Conservation (phyloP, 768 basidiomycete species). For the Mycena capillaripes region DNA sequence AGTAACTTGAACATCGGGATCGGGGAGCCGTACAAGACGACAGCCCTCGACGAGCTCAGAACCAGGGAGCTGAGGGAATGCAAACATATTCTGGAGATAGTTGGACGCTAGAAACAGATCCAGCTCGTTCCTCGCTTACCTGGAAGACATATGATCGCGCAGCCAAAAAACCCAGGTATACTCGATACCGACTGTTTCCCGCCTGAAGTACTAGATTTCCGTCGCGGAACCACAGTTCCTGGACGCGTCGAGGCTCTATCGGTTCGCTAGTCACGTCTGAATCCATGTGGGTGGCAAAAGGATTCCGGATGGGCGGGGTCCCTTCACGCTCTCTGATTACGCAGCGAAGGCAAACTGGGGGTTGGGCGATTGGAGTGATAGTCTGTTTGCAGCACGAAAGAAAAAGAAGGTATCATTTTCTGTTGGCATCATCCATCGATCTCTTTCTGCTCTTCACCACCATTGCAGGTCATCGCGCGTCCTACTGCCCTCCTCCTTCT, state of each 20-base stretch:
- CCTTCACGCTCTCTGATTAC: too few species aligned
- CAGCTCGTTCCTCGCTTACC: neutral
- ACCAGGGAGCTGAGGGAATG: neutral
- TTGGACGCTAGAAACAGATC: too few species aligned
- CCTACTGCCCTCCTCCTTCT: too few species aligned
- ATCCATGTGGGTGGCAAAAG: too few species aligned
- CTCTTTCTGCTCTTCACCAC: too few species aligned
- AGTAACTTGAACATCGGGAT: neutral
- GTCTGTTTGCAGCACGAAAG: too few species aligned
- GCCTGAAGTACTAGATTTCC: neutral
- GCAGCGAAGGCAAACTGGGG: too few species aligned
- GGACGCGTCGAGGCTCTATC: neutral
- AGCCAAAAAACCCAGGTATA: neutral
- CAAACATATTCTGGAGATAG: neutral
- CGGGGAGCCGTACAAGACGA: neutral
- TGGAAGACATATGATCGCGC: neutral
- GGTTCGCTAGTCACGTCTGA: neutral
- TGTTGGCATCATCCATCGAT: too few species aligned
- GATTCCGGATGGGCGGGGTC: too few species aligned
- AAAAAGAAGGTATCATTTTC: too few species aligned
- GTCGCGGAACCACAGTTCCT: neutral
- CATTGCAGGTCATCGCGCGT: too few species aligned
- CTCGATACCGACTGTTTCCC: neutral
- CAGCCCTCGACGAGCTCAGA: conserved; percentile 5
- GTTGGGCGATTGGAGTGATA: too few species aligned